Evolutionary conservation across 1,284 basidiomycete genomes (phyloP).

Genomic region (Irpex sp.): DNA sequence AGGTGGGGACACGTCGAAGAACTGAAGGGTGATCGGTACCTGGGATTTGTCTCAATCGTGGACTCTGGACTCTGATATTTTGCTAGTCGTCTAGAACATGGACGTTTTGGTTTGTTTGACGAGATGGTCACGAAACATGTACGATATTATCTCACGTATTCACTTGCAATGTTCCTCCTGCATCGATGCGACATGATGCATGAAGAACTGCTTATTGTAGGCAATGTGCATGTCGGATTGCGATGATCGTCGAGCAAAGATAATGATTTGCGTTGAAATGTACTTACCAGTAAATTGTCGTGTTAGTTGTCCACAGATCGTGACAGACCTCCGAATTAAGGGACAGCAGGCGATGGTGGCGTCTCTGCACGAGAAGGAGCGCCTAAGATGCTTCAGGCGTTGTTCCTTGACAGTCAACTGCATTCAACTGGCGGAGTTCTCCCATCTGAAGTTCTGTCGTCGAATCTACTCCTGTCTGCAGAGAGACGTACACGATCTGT

Average conservation of each 20-base stretch:
- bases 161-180: no score
- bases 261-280: no score
- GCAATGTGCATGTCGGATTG: no score
- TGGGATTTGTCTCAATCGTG: not conserved
- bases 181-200: no score
- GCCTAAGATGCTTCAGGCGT: not conserved
- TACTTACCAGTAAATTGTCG: no score
- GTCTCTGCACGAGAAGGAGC: not conserved
- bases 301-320: no score
- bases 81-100: not conserved
- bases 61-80: not conserved
- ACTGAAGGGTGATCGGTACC: not conserved
- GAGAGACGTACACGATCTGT: not conserved
- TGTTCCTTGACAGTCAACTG: not conserved
- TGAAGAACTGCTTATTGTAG: no score
- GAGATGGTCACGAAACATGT: not conserved
- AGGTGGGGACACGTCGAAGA: not conserved
- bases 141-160: not conserved
- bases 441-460: not conserved
- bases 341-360: no score
- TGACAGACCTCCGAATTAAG: no score
- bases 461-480: not conserved
- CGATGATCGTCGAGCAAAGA: no score
- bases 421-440: not conserved
- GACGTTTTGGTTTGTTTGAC: not conserved